Percentiles rank a stretch among this genome's conserved stretches.
phyloP scores from a whole-genome alignment of 2,329 filamentous ascomycete genomes.

The Phoma sp. region DNA sequence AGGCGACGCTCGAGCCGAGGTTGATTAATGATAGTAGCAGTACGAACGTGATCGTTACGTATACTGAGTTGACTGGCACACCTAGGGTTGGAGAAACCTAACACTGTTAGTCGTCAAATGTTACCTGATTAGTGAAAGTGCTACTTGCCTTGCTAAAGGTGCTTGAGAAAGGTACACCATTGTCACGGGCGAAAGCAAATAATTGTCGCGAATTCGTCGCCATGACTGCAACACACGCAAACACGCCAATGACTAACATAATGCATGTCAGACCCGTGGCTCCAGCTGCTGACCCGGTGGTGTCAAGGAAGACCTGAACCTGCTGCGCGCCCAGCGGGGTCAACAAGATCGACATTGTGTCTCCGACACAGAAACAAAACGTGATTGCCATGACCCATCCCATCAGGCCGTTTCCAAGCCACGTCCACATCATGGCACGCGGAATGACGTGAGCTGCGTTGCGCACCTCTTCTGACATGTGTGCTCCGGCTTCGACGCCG shows the following conservation, averaged over 20 bases:
- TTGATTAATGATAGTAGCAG: slow-evolving; percentile 37
- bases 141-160: slow-evolving; percentile 19
- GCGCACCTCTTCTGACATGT: slow-evolving; percentile 42
- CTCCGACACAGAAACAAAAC: slow-evolving; percentile 21
- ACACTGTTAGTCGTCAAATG: not conserved
- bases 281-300: slow-evolving; percentile 25
- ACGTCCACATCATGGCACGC: slow-evolving; percentile 46
- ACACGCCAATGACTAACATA: slow-evolving; percentile 27
- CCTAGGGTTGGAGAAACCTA: slow-evolving; percentile 26
- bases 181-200: slow-evolving; percentile 39
- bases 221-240: slow-evolving; percentile 28
- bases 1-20: slow-evolving; percentile 33
- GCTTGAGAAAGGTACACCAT: slow-evolving; percentile 38
- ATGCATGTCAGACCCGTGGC: slow-evolving; percentile 30
- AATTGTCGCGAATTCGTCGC: slow-evolving; percentile 34
- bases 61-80: slow-evolving; percentile 33
- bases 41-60: slow-evolving; percentile 26
- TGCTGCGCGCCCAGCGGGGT: slow-evolving; percentile 26
- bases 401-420: slow-evolving; percentile 44
- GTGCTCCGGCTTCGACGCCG: slow-evolving; percentile 31
- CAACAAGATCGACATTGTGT: slow-evolving; percentile 16
- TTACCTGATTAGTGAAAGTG: no score
- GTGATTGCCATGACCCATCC: slow-evolving; percentile 42
- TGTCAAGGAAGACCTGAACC: slow-evolving; percentile 34
- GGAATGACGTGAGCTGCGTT: slow-evolving; percentile 38